phyloP scores from a whole-genome alignment of 169 alveolate genomes.

The Plasmodium reichenowi region DNA sequence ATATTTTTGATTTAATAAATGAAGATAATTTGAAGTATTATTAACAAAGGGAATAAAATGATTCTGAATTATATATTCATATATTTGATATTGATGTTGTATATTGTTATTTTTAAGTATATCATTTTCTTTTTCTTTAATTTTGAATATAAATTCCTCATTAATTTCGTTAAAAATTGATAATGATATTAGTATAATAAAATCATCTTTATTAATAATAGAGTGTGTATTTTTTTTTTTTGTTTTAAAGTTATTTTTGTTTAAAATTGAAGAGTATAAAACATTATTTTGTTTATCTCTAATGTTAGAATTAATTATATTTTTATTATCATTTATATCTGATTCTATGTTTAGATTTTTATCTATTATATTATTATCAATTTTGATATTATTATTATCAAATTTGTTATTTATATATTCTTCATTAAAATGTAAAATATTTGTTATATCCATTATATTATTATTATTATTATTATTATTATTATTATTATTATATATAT shows the following conservation, averaged over 20 bases:
- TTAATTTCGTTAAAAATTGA: slow-evolving; percentile 65
- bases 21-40: slow-evolving; percentile 33
- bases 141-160: slow-evolving; percentile 49
- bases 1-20: slow-evolving; percentile 16
- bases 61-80: slow-evolving; percentile 37
- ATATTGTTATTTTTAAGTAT: not conserved
- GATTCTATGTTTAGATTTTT: not conserved
- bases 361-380: not conserved
- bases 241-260: slow-evolving; percentile 12
- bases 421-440: slow-evolving; percentile 3
- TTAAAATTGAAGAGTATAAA: not conserved
- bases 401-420: not conserved
- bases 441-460: slow-evolving; percentile 1
- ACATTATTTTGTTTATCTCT: not conserved
- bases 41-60: slow-evolving; percentile 34
- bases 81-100: not conserved
- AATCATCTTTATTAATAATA: slow-evolving; percentile 33
- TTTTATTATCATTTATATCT: too few relatives aligned
- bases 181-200: slow-evolving; percentile 27
- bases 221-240: slow-evolving; percentile 39
- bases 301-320: not conserved
- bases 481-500: not conserved
- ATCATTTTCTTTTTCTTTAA: slow-evolving; percentile 22
- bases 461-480: not conserved
- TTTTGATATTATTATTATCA: not conserved